phyloP scores from a whole-genome alignment of 768 basidiomycete genomes.

The Termitomyces sp. region DNA sequence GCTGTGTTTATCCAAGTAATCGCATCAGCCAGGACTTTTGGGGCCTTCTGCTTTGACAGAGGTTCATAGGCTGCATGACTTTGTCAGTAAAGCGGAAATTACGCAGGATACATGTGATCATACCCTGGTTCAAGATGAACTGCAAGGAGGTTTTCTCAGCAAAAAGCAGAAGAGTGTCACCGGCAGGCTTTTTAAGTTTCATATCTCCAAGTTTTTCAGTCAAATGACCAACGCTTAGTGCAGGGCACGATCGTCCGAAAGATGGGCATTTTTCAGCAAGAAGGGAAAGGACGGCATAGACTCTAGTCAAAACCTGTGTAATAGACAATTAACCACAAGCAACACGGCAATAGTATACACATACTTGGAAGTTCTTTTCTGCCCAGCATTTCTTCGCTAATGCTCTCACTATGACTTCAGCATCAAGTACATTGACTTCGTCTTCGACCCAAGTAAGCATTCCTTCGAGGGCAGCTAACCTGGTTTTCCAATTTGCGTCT shows the following conservation, averaged over 20 bases:
- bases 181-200: conserved; percentile 95
- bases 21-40: conserved; percentile 92
- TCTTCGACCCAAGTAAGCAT: conserved; percentile 79
- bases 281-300: conserved; percentile 70
- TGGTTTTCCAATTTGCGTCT: conserved; percentile 92
- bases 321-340: conserved; percentile 2
- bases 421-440: conserved; percentile 61
- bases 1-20: conserved; percentile 84
- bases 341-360: conserved; percentile 5
- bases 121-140: conserved; percentile 91
- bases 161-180: conserved; percentile 77
- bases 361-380: conserved; percentile 98
- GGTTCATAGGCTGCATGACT: conserved; percentile 76
- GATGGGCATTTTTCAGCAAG: conserved; percentile 77
- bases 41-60: conserved; percentile 91
- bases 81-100: conserved; percentile 2
- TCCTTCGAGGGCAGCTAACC: conserved; percentile 83
- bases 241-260: conserved; percentile 82
- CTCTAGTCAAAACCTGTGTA: conserved; percentile 80
- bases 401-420: conserved; percentile 84
- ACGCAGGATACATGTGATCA: neutral
- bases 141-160: conserved; percentile 92
- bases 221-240: conserved; percentile 74
- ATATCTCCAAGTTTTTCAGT: conserved; percentile 94
- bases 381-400: conserved; percentile 91